Evolutionary conservation across 768 basidiomycete genomes (phyloP).

Genomic region (Phlebiopsis flavidoalba): DNA sequence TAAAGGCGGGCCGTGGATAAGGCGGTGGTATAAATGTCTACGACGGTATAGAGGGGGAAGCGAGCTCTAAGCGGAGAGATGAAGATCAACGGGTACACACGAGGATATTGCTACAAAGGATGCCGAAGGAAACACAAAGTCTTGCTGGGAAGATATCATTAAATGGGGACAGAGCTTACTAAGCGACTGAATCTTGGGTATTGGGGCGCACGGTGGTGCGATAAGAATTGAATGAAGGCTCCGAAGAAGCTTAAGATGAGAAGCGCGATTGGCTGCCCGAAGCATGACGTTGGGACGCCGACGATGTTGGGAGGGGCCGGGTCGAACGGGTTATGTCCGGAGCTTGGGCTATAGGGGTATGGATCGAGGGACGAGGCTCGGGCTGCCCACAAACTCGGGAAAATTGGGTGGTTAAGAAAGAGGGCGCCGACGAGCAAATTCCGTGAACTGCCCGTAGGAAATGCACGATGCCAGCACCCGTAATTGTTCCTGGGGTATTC

Average conservation of each 20-base stretch:
- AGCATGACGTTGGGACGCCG: constrained; percentile 17
- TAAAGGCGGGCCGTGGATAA: background rate
- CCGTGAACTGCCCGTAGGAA: constrained; percentile 18
- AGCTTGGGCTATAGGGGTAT: constrained; percentile 14
- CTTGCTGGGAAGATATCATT: background rate
- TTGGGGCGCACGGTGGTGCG: background rate
- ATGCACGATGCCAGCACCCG: constrained; percentile 39
- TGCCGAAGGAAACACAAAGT: background rate
- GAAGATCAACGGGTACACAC: background rate
- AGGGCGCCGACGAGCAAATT: constrained; percentile 24
- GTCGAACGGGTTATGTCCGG: constrained; percentile 12
- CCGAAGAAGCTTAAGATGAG: background rate
- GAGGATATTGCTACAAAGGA: background rate
- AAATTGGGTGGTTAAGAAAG: constrained; percentile 19
- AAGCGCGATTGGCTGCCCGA: constrained; percentile 9
- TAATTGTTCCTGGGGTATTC: constrained; percentile 37
- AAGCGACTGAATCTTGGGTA: background rate
- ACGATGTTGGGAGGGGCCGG: constrained; percentile 19
- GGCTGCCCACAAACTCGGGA: constrained; percentile 17
- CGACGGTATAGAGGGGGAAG: background rate
- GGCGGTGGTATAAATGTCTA: background rate
- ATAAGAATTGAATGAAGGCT: background rate
- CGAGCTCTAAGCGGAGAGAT: background rate
- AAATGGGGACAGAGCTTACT: background rate
- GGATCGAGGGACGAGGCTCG: constrained; percentile 10